Conservation (phyloP, 495 filamentous ascomycete genomes). For the Penicillium coprophilum region DNA sequence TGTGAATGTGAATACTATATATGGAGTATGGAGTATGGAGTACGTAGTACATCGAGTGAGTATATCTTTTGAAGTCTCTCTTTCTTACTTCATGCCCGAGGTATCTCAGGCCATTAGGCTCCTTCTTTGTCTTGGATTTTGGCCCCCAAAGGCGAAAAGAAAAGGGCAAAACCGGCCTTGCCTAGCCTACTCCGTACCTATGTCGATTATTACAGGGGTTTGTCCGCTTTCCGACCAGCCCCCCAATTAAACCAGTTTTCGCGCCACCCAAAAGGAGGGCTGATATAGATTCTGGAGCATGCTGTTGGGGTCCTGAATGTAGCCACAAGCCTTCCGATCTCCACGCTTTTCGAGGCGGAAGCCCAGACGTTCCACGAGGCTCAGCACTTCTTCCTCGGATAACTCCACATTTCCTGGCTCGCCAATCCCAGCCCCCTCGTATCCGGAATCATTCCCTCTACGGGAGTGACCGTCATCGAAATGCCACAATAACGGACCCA, state of each 20-base stretch:
- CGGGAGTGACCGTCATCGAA: slow-evolving; percentile 60
- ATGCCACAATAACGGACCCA: slow-evolving; percentile 91
- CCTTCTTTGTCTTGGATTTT: slow-evolving; percentile 2
- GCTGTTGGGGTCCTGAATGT: slow-evolving; percentile 78
- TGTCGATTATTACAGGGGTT: slow-evolving; percentile 11
- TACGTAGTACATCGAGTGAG: not conserved
- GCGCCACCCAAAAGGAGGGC: slow-evolving; percentile 80
- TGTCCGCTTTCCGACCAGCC: slow-evolving; percentile 3
- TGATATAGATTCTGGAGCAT: slow-evolving; percentile 82
- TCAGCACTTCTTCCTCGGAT: slow-evolving; percentile 80
- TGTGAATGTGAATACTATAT: not conserved
- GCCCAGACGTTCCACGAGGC: slow-evolving; percentile 70
- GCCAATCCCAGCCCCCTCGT: slow-evolving; percentile 55
- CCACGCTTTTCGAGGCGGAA: slow-evolving; percentile 64
- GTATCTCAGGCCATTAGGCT: not conserved
- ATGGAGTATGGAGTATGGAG: too few species aligned
- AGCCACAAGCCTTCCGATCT: slow-evolving; percentile 63
- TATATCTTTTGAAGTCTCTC: not conserved
- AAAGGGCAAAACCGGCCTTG: slow-evolving; percentile 5
- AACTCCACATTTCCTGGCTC: slow-evolving; percentile 85
- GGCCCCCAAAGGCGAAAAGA: slow-evolving; percentile 7
- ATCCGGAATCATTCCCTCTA: slow-evolving; percentile 22
- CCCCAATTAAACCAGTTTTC: slow-evolving; percentile 51
- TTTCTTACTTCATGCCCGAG: not conserved
- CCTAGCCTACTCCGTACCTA: not conserved